Evolutionary conservation across 2,329 filamentous ascomycete genomes (phyloP).

Genomic region (Alternaria gansuensis): DNA sequence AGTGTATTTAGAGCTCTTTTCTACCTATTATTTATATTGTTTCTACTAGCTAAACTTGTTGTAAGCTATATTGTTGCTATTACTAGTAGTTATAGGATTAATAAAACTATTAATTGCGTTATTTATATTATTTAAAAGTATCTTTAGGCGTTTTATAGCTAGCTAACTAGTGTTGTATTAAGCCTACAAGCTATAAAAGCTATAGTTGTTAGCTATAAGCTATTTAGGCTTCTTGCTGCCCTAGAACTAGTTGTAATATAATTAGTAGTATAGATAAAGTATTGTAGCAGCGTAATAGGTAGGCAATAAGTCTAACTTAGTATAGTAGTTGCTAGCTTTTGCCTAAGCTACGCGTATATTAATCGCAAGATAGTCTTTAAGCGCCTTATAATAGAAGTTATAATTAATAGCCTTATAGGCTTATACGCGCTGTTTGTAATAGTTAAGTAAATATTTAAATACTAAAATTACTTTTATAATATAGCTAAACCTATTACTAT

Average conservation of each 20-base stretch:
- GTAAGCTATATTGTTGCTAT: too few species aligned
- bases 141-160: neutral
- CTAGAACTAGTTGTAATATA: constrained; percentile 10
- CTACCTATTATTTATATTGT: neutral
- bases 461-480: constrained; percentile 8
- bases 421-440: too few species aligned
- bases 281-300: constrained; percentile 18
- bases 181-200: neutral
- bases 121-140: neutral
- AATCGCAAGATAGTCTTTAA: constrained; percentile 18
- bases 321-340: constrained; percentile 17
- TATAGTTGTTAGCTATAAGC: neutral
- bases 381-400: neutral
- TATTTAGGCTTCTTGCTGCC: too few species aligned
- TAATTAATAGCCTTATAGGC: too few species aligned
- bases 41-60: neutral
- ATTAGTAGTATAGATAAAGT: constrained; percentile 14
- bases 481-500: neutral
- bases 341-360: constrained; percentile 11
- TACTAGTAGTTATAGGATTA: too few species aligned
- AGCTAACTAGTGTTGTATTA: neutral
- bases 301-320: constrained; percentile 12
- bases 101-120: neutral
- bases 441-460: too few species aligned
- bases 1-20: neutral